Evolutionary conservation across 2,329 filamentous ascomycete species (phyloP).

Genomic region (Fusarium sp.): DNA sequence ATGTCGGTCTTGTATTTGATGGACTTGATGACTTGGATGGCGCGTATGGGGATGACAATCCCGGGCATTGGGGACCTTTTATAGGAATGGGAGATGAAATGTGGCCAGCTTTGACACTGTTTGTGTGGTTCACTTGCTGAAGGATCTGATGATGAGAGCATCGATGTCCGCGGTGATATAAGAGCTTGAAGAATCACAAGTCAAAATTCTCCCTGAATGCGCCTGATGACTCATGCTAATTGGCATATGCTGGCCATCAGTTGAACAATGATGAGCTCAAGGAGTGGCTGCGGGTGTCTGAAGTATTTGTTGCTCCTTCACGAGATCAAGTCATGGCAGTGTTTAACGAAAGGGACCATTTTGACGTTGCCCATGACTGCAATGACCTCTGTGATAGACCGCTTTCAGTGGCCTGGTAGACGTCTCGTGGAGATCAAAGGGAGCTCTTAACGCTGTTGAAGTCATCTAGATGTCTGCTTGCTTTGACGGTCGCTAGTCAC

Average conservation of each 20-base stretch:
- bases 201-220: not conserved
- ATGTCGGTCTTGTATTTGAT: too few species aligned
- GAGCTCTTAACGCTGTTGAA: too few species aligned
- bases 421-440: too few species aligned
- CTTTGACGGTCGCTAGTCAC: too few species aligned
- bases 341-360: too few species aligned
- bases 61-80: rapidly evolving
- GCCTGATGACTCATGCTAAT: too few species aligned
- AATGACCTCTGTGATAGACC: not conserved
- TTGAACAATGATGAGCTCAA: not conserved
- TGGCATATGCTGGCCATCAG: too few species aligned
- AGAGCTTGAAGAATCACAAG: not conserved
- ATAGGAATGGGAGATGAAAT: not conserved
- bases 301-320: not conserved
- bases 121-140: not conserved
- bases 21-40: too few species aligned
- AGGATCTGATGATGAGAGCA: too few species aligned
- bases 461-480: not conserved
- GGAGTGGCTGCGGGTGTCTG: too few species aligned
- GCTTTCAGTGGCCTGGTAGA: not conserved
- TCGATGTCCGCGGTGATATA: not conserved
- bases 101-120: not conserved
- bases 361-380: not conserved
- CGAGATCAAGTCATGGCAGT: rapidly evolving
- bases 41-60: not conserved